Base-by-base conservation (phyloP, 2,329 filamentous ascomycete genomes). In the Colletotrichum paranaense region DNA sequence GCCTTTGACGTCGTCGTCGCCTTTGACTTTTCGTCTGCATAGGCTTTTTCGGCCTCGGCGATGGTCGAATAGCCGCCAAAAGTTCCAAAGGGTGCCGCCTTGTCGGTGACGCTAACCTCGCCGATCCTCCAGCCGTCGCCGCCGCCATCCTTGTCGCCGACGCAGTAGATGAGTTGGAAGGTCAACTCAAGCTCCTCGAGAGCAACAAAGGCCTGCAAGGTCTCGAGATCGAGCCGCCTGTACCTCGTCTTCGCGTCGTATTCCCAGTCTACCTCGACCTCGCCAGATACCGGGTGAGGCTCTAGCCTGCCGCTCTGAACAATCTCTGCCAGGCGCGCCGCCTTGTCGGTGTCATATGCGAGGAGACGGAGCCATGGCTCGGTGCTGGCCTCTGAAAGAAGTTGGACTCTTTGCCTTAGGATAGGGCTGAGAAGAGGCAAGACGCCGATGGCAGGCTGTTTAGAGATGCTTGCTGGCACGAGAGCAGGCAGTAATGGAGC, bases 271-370 rank as follows among this genome's bases (percentile, higher is more conserved):
- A 95, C 83, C 82, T 96, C 94, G 67, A 96, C 89, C 81, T 95
- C 93, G 67, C 93, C 94, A 2, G 93, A 95, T 5, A 93, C 90
- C 3, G 94, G 94, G 78, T 97, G 94, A n/a, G 93, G 93, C 80
- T 95, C 93, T 38, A 96, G 85, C 58, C 88, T 84, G 66, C 93
- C 89, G 68, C 88, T 87, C 76, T 88, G 87, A 38, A 91, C 90
- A 16, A 92, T 84, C 71, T 89, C 85, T n/a, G 88, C 86, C 22
- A 96, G 86, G 75, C 86, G 88, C 56, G 89, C 84, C 3, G 87
- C 85, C 75, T 88, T 87, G 75, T 87, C 81, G 8, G 86, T 78
- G 77, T 93, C 90, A 85, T 94, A 95, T 79, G 90, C 92, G 28
- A 96, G 86, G 38, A 95, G 86, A 1, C 90, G 87, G 19, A 96